Evolutionary conservation across 306 rosid genomes (phyloP).

Genomic region (Pyrus pyrifolia): DNA sequence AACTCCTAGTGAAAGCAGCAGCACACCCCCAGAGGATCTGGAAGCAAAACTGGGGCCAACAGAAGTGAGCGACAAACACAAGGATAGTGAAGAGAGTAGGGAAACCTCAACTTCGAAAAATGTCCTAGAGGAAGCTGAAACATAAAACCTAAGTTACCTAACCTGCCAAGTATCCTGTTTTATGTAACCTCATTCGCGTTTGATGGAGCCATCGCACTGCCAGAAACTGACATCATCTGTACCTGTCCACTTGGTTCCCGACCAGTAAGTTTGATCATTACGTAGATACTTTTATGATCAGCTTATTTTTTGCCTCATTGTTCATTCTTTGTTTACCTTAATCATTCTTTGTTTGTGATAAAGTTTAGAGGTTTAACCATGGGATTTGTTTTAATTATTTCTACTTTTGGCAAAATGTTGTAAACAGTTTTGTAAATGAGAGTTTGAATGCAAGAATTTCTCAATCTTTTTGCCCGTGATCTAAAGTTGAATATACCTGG

Average conservation of each 20-base stretch:
- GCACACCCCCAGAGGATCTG: background rate
- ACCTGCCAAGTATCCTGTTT: background rate
- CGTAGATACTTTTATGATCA: background rate
- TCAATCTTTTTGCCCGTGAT: too few relatives aligned
- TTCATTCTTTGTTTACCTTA: background rate
- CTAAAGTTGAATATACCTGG: too few relatives aligned
- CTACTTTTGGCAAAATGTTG: background rate
- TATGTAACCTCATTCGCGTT: background rate
- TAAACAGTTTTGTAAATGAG: background rate
- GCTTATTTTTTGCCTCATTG: background rate
- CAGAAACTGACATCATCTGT: background rate
- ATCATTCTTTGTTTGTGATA: background rate
- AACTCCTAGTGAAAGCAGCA: background rate
- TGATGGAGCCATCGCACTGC: background rate
- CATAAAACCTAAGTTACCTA: background rate
- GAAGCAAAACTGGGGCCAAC: background rate
- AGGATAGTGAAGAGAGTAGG: background rate
- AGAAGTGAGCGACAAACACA: background rate
- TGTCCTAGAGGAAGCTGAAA: background rate
- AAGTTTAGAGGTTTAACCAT: background rate
- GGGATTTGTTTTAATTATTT: background rate
- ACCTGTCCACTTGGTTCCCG: background rate
- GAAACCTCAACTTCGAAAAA: background rate
- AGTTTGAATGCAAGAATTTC: too few relatives aligned
- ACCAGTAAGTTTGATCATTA: background rate